Conservation (phyloP, 139 green algal species). For the Tetradesmus obliquus region DNA sequence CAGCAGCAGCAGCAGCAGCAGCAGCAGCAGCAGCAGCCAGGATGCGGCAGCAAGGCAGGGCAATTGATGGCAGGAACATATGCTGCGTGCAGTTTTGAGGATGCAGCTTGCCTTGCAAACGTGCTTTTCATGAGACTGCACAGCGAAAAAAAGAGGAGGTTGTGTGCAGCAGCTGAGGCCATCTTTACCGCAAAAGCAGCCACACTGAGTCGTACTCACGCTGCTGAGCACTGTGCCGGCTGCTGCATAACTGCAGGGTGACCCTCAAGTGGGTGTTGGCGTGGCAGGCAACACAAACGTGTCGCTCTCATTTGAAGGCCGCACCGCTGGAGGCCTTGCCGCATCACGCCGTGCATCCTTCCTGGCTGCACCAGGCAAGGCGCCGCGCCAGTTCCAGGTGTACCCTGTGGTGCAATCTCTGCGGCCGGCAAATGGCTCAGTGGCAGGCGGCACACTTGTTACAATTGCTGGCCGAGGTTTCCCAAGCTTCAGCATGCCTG, state of each 20-base stretch:
- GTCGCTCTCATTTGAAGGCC: neutral
- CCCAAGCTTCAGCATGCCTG: neutral
- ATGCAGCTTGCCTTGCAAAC: no score
- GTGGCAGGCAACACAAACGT: constrained; percentile 6
- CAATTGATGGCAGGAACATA: no score
- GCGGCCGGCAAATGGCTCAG: neutral
- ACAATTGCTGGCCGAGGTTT: neutral
- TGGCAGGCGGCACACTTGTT: neutral
- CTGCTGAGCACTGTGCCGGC: neutral
- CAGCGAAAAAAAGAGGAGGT: neutral
- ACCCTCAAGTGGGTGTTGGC: constrained; percentile 10
- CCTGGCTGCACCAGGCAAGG: neutral
- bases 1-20: neutral
- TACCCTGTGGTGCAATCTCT: neutral
- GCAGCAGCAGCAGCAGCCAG: neutral
- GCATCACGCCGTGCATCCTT: neutral
- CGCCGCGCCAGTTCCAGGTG: neutral
- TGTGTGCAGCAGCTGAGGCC: neutral
- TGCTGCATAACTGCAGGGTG: constrained; percentile 9
- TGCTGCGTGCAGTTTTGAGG: no score
- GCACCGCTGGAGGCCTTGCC: neutral
- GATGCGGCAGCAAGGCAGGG: neutral
- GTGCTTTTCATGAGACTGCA: neutral
- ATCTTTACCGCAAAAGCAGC: neutral
- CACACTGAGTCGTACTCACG: neutral